Evolutionary conservation across 2,329 filamentous ascomycete species (phyloP).

Genomic region (Paecilomyces sp.): DNA sequence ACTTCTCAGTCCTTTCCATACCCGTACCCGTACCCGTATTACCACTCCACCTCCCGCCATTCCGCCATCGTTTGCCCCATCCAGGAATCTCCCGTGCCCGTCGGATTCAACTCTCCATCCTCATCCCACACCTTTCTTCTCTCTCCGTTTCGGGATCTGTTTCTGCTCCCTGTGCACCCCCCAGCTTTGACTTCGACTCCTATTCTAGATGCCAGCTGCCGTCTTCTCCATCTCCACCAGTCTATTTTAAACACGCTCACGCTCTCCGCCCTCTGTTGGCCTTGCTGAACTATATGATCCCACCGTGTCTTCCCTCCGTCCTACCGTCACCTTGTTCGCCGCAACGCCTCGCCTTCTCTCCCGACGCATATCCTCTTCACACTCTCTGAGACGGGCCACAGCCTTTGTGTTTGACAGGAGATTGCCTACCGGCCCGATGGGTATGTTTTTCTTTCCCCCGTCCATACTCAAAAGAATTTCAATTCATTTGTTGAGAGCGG

Average conservation of each 20-base stretch:
- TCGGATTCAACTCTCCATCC: not conserved
- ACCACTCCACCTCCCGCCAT: not conserved
- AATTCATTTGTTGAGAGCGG: not conserved
- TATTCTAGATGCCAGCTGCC: not conserved
- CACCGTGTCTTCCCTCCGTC: not conserved
- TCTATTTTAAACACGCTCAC: not conserved
- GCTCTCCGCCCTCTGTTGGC: not conserved
- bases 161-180: not conserved
- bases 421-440: not conserved
- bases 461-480: not conserved
- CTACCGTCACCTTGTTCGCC: slow-evolving; percentile 1
- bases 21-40: not conserved
- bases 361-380: not conserved
- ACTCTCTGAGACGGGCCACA: not conserved
- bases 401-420: not conserved
- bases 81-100: not conserved
- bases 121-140: not conserved
- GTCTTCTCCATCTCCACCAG: not conserved
- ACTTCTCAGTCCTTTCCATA: too few species aligned
- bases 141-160: not conserved
- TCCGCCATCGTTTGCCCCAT: not conserved
- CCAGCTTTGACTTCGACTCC: not conserved
- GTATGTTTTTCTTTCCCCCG: not conserved
- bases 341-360: slow-evolving; percentile 2
- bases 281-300: not conserved